Evolutionary conservation across 176 grass and related monocot species (phyloP).

Genomic region (Aegilops umbellulata): DNA sequence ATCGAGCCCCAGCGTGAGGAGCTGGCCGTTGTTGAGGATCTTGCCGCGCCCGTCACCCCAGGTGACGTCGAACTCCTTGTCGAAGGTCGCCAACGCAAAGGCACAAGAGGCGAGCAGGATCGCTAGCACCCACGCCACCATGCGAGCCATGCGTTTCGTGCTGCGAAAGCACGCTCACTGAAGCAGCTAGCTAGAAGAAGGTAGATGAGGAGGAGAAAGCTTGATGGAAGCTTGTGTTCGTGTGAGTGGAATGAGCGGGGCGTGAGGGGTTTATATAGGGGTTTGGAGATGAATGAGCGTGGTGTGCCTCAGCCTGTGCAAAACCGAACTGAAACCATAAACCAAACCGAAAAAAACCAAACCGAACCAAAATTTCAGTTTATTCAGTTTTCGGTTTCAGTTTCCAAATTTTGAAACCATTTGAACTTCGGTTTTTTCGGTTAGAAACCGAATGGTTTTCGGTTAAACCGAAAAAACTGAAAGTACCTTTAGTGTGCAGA

Average conservation of each 20-base stretch:
- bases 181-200: too few species aligned
- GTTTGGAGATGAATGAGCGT: background rate
- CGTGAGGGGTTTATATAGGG: conserved; percentile 59
- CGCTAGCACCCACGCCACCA: background rate
- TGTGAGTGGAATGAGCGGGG: conserved; percentile 13
- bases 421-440: too few species aligned
- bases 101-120: conserved; percentile 12
- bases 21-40: conserved; percentile 49
- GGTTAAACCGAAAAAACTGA: too few species aligned
- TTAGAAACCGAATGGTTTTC: too few species aligned
- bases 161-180: too few species aligned
- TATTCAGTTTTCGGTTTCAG: too few species aligned
- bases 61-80: conserved; percentile 73
- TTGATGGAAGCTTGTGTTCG: background rate
- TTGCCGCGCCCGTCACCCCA: conserved; percentile 83
- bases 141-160: background rate
- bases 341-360: too few species aligned
- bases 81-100: conserved; percentile 36
- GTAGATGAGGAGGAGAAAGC: background rate
- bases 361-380: too few species aligned
- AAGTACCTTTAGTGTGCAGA: too few species aligned
- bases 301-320: too few species aligned
- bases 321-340: too few species aligned
- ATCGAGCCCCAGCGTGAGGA: conserved; percentile 64
- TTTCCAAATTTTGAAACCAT: too few species aligned